Conservation (phyloP, 148 eudicot genomes). For the Fallopia convolvulus region DNA sequence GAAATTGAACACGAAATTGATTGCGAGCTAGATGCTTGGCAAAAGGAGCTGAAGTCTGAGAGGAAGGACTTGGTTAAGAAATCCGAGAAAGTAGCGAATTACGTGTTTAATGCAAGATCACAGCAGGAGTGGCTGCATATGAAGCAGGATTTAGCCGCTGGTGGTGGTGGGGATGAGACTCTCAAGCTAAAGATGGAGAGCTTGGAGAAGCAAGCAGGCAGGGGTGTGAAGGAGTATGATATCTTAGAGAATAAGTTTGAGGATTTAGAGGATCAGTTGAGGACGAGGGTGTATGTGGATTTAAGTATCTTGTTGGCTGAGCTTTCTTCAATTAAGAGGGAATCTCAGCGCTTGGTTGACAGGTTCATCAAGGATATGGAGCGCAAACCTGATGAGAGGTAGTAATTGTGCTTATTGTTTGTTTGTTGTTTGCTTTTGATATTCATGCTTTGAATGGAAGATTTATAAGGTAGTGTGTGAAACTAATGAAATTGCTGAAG, state of each 20-base stretch:
- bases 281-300: slow-evolving; percentile 45
- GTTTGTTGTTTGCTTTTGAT: neutral
- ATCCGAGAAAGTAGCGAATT: slow-evolving; percentile 21
- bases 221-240: slow-evolving; percentile 45
- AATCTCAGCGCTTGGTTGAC: slow-evolving; percentile 57
- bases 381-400: slow-evolving; percentile 21
- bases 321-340: slow-evolving; percentile 57
- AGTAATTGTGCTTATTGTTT: neutral
- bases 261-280: slow-evolving; percentile 50
- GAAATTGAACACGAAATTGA: slow-evolving; percentile 58
- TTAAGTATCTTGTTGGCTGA: slow-evolving; percentile 74
- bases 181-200: slow-evolving; percentile 29
- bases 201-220: slow-evolving; percentile 37
- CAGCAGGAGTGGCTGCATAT: slow-evolving; percentile 40
- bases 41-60: slow-evolving; percentile 34
- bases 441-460: neutral
- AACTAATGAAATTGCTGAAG: neutral
- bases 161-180: slow-evolving; percentile 21
- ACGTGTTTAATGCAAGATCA: slow-evolving; percentile 23
- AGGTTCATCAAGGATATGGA: slow-evolving; percentile 36
- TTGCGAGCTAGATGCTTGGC: slow-evolving; percentile 39
- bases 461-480: neutral
- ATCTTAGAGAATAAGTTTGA: slow-evolving; percentile 43
- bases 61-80: slow-evolving; percentile 26
- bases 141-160: slow-evolving; percentile 16